phyloP scores from a whole-genome alignment of 2,329 filamentous ascomycete species.

The Tothia fuscella region DNA sequence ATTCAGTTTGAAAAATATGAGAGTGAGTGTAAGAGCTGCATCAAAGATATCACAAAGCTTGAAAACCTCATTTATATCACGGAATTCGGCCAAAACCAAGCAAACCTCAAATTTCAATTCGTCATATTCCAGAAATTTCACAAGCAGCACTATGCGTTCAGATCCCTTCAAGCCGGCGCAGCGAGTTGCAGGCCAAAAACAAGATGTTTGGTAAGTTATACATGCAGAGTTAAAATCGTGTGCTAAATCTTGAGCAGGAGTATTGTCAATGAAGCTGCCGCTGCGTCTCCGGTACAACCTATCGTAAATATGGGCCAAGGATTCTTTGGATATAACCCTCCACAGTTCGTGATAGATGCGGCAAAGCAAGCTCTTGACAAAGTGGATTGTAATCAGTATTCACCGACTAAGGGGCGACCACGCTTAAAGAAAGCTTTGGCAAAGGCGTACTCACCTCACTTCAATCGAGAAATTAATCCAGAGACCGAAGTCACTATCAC shows the following conservation, averaged over 20 bases:
- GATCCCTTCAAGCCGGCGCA: constrained; percentile 37
- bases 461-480: constrained; percentile 69
- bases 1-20: no score
- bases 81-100: no score
- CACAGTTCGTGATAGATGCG: constrained; percentile 78
- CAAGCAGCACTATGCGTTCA: constrained; percentile 10
- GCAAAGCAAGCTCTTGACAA: constrained; percentile 80
- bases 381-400: constrained; percentile 98
- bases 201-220: constrained; percentile 44
- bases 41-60: no score
- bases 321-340: constrained; percentile 90
- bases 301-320: constrained; percentile 61
- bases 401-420: constrained; percentile 81
- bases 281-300: constrained; percentile 50
- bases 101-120: no score
- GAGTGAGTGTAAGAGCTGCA: no score
- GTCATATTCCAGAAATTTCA: no score
- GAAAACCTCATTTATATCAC: no score
- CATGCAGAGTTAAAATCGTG: not conserved
- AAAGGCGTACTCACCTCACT: constrained; percentile 81
- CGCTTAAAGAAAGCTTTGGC: constrained; percentile 87
- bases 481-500: constrained; percentile 93
- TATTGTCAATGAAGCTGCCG: constrained; percentile 56
- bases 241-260: constrained; percentile 31
- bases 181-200: constrained; percentile 41